Base-by-base conservation (phyloP, 2,329 filamentous ascomycete genomes). In the Capronia coronata region DNA sequence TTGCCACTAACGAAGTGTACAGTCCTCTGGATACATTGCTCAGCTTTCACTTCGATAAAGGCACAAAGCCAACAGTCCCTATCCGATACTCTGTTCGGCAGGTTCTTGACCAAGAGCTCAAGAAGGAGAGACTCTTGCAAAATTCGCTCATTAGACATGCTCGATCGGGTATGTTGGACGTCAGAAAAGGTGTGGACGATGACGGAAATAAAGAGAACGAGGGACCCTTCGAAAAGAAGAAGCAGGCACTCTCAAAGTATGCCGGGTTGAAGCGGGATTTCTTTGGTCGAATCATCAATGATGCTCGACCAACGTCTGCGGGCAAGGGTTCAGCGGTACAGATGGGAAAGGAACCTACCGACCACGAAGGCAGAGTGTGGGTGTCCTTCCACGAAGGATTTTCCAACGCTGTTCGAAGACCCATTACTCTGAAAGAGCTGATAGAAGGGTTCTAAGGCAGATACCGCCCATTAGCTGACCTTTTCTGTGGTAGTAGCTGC, bases 31-130 rank as follows among this genome's bases (percentile, higher is more conserved):
- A 98, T 67, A 74, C 78, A 7, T 75, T 97, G 0, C 76, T 84
- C 1, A 77, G 78, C 0, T 97, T 87, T 60, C 82, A 87, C 59
- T 87, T 87, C 0, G 78, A 76, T 6, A 70, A 52, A 40, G 30
- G 49, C n/a, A 3, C 29, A 65, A 62, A 57, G n/a, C 55, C 79
- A 1, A 78, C 80, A 8, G 82, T 80, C 1, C 88, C 87, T 0
- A 87, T 87, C 0, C 80, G 93, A n/a, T 98, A 88, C 63, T 91
- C 91, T 1, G 84, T 98, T 4, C 83, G 93, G 18, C 91, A 96
- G 66, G 90, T 96, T 7, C 76, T 98, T 1, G 89, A 95, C 62
- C 87, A 93, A 65, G 91, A 97, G 66, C 86, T 91, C 61, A 80
- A 80, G 52, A 87, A 85, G 62, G 84, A 87, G 41, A 77, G 83